A percentile compares a stretch with the other conserved stretches of the same genome.
phyloP scores from a whole-genome alignment of 208 protist genomes.

The Hexamita inflata region DNA sequence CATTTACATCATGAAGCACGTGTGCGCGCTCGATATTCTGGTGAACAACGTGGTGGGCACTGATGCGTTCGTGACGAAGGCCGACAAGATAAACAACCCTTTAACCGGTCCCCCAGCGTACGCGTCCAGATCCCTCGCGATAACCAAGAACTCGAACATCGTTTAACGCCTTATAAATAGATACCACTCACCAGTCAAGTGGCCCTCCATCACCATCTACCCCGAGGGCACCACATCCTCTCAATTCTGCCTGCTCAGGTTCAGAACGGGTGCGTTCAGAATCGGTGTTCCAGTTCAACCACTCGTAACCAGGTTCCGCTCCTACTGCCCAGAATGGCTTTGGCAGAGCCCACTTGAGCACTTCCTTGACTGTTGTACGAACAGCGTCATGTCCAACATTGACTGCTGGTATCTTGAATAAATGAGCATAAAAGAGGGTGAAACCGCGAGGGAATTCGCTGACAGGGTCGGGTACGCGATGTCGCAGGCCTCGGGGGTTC shows the following conservation, averaged over 20 bases:
- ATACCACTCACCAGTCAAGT: too few relatives aligned
- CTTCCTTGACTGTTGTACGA: background rate
- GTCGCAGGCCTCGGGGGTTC: background rate
- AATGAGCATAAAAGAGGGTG: background rate
- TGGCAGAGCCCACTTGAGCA: background rate
- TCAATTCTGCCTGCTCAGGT: conserved; percentile 44
- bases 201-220: conserved; percentile 45
- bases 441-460: background rate
- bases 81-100: too few relatives aligned
- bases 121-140: too few relatives aligned
- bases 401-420: background rate
- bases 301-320: conserved; percentile 43
- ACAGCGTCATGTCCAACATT: background rate
- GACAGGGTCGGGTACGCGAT: conserved; percentile 2
- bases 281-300: conserved; percentile 52
- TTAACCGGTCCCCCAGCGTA: too few relatives aligned
- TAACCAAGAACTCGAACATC: too few relatives aligned
- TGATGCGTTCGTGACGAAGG: too few relatives aligned
- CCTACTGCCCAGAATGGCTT: background rate
- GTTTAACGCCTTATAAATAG: too few relatives aligned
- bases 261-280: conserved; percentile 48
- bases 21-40: too few relatives aligned
- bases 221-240: conserved; percentile 56
- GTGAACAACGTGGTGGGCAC: too few relatives aligned
- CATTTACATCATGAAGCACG: too few relatives aligned